Evolutionary conservation across 306 rosid species (phyloP).

Genomic region (Quercus alba): DNA sequence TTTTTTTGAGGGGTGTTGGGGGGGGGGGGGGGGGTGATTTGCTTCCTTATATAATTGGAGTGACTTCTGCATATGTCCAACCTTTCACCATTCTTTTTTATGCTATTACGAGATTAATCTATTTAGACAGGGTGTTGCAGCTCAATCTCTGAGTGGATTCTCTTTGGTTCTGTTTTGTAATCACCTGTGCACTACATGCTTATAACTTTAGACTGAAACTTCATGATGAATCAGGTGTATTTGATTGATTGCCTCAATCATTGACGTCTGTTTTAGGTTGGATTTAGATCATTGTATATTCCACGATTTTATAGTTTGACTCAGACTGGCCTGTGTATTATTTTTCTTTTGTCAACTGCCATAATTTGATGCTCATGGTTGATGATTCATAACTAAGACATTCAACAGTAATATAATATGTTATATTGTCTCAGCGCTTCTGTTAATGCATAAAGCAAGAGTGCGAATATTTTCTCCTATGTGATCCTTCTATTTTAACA

Average conservation of each 20-base stretch:
- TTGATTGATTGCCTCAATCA: neutral
- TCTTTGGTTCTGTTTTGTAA: neutral
- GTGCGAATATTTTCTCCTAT: neutral
- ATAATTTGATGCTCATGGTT: too few species aligned
- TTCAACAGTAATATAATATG: neutral
- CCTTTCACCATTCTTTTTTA: neutral
- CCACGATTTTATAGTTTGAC: neutral
- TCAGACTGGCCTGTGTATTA: too few species aligned
- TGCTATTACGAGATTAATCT: neutral
- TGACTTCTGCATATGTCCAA: neutral
- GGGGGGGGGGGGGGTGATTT: neutral
- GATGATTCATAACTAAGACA: neutral
- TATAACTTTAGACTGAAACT: neutral
- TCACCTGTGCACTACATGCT: neutral
- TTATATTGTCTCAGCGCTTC: neutral
- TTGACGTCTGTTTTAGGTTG: neutral
- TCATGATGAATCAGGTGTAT: neutral
- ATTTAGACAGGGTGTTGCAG: neutral
- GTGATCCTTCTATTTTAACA: constrained; percentile 14
- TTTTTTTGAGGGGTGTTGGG: neutral
- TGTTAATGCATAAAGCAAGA: constrained; percentile 6
- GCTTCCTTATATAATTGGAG: neutral
- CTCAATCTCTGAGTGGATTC: neutral
- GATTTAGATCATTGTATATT: neutral
- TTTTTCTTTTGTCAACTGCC: too few species aligned